Percentiles rank a stretch among this genome's conserved stretches.
These are phyloP conservation scores for Cutaneotrichosporon sp. DNA, from an alignment of 1,284 basidiomycete species.

Conservation along the genomic window DNA sequence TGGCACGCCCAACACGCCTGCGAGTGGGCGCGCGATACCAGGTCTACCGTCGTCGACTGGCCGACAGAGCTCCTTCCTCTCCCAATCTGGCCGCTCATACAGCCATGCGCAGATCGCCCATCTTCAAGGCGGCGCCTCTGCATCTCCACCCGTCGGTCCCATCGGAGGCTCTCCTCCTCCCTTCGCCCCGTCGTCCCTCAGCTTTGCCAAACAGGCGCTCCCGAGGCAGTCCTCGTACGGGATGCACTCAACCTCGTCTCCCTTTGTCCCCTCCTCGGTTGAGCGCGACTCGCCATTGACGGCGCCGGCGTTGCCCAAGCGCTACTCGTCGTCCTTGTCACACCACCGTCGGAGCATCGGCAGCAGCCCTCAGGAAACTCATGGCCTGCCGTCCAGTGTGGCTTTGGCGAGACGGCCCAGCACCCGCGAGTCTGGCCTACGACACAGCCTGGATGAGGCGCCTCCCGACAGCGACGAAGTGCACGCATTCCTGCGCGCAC, in stretches of 20 bases:
- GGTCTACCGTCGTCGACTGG: conserved; percentile 4
- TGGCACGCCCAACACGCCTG: conserved; percentile 1
- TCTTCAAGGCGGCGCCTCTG: conserved; percentile 30
- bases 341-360: conserved; percentile 28
- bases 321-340: conserved; percentile 43
- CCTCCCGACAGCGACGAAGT: conserved; percentile 48
- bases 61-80: conserved; percentile 49
- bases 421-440: conserved; percentile 38
- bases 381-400: not conserved
- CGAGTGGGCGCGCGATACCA: conserved; percentile 10
- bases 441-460: conserved; percentile 36
- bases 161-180: conserved; percentile 25
- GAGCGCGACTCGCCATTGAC: conserved; percentile 30
- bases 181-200: conserved; percentile 33
- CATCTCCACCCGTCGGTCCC: conserved; percentile 32
- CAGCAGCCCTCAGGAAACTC: conserved; percentile 19
- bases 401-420: conserved; percentile 32
- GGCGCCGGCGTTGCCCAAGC: conserved; percentile 30
- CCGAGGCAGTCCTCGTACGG: conserved; percentile 23
- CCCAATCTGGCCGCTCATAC: conserved; percentile 51
- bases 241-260: conserved; percentile 32
- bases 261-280: conserved; percentile 42
- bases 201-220: conserved; percentile 45
- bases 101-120: conserved; percentile 50
- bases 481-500: conserved; percentile 49